Base-by-base conservation (phyloP, 495 filamentous ascomycete species). In the Penicillium lividum region DNA sequence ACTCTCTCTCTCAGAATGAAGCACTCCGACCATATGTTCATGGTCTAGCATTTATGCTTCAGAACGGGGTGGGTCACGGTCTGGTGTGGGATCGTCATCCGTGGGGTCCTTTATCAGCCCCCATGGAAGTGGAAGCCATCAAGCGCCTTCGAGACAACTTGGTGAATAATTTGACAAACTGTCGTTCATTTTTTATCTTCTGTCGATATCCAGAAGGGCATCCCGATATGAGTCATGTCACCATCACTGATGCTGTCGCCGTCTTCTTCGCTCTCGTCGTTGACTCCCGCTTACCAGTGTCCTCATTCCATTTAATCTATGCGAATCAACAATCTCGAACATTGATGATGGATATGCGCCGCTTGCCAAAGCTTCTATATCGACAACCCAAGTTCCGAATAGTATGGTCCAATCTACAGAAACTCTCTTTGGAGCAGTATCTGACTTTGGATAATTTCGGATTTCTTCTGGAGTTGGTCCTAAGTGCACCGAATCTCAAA, bases 331-430 rank as follows among this genome's bases (percentile, higher is more conserved):
- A 58, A 18, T 70, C 68, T 8, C 65, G 63, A 11, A 64, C 68
- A 4, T 52, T 70, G n/a, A 58, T 70, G 15, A 71, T 71, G 66
- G 68, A 71, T 51, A 71, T 71, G 68, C 66, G 68, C 3, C 66
- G 68, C 3, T 31, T 71, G 7, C 68, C 68, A 10, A 71, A 71
- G n/a, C 45, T 67, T 5, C 36, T 68, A 7, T 67, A 68, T 48
- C 65, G 63, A n/a, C 65, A 70, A 33, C 68, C 68, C 0, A 27
- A 62, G 60, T 70, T 70, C 9, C 58, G 60, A 18, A 11, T 44
- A 22, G 63, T 59, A 9, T 70, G 68, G 68, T 51, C 54, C 8
- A 69, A 68, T 60, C 16, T 71, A 30, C 44, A 64, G 30, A 70
- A 63, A 42, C 47, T 70, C 18, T 68, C 62, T 5, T 34, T 71